Conservation (phyloP, 306 rosid genomes). For the Mimosa pudica region DNA sequence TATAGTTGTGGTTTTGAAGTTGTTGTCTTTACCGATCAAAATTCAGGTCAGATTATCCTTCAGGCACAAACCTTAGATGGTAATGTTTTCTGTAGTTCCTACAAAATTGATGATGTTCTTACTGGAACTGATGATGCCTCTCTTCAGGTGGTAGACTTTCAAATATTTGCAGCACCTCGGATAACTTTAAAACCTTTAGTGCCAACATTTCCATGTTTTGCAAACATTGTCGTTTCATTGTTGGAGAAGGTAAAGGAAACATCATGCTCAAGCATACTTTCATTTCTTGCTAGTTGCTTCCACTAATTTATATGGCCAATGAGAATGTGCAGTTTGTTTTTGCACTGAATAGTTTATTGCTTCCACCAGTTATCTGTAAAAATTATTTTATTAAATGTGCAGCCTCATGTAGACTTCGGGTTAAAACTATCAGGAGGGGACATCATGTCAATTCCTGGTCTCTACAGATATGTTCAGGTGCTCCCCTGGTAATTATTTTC, state of each 20-base stretch:
- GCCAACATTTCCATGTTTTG: conserved; percentile 92
- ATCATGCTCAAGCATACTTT: conserved; percentile 4
- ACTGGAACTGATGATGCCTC: conserved; percentile 40
- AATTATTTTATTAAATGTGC: conserved; percentile 31
- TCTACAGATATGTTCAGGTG: conserved; percentile 87
- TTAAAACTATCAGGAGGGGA: conserved; percentile 85
- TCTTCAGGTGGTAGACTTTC: conserved; percentile 83
- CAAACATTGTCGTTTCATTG: conserved; percentile 69
- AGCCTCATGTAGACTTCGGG: conserved; percentile 95
- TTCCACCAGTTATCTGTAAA: conserved; percentile 9
- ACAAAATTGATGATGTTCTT: conserved; percentile 25
- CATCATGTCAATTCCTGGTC: conserved; percentile 87
- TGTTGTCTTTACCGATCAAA: conserved; percentile 56
- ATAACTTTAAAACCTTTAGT: conserved; percentile 81
- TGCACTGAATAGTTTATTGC: too few relatives aligned
- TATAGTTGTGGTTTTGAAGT: conserved; percentile 57
- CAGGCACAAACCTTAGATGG: conserved; percentile 13
- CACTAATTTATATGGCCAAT: conserved; percentile 13
- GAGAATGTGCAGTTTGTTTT: not conserved
- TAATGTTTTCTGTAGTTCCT: conserved; percentile 33
- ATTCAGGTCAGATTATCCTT: conserved; percentile 64
- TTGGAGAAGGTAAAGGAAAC: conserved; percentile 74
- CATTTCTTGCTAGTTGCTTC: conserved; percentile 19
- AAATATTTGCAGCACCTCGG: conserved; percentile 71
- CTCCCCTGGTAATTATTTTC: conserved; percentile 44